phyloP scores from a whole-genome alignment of 1,284 basidiomycete species.

The Trametes versicolor region DNA sequence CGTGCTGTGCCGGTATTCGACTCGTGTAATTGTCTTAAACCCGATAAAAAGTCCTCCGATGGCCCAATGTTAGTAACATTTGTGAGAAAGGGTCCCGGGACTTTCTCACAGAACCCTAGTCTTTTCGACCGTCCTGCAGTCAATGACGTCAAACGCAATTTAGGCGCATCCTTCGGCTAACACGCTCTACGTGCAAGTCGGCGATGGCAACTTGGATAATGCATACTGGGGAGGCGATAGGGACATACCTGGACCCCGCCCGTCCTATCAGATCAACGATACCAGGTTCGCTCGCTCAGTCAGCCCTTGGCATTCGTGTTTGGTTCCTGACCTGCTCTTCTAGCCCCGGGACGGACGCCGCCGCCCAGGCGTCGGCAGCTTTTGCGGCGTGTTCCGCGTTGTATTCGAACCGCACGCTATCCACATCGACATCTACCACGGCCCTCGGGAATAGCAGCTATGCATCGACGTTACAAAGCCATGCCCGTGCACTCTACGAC shows the following conservation, averaged over 20 bases:
- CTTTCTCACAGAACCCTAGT: too few relatives aligned
- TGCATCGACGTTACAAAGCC: constrained; percentile 70
- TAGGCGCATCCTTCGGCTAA: constrained; percentile 83
- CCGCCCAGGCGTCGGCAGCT: constrained; percentile 84
- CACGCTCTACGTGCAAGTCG: constrained; percentile 85
- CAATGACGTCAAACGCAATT: constrained; percentile 24
- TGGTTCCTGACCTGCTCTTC: constrained; percentile 1
- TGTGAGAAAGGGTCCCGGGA: too few relatives aligned
- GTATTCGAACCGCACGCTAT: constrained; percentile 63
- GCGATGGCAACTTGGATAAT: constrained; percentile 68
- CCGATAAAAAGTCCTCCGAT: too few relatives aligned
- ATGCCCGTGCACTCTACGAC: constrained; percentile 79
- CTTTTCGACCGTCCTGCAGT: not conserved
- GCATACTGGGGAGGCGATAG: constrained; percentile 91
- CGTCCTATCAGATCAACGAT: constrained; percentile 81
- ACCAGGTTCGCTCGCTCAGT: constrained; percentile 51
- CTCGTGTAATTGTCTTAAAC: too few relatives aligned
- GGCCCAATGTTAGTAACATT: too few relatives aligned
- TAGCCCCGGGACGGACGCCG: constrained; percentile 89
- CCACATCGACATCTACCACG: constrained; percentile 65
- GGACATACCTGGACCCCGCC: constrained; percentile 78
- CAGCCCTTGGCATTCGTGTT: not conserved
- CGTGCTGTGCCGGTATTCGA: too few relatives aligned
- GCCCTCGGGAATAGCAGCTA: constrained; percentile 82
- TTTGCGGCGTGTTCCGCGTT: constrained; percentile 88